Evolutionary conservation across 257 asterid genomes (phyloP).

Genomic region (Nicotiana tomentosiformis): DNA sequence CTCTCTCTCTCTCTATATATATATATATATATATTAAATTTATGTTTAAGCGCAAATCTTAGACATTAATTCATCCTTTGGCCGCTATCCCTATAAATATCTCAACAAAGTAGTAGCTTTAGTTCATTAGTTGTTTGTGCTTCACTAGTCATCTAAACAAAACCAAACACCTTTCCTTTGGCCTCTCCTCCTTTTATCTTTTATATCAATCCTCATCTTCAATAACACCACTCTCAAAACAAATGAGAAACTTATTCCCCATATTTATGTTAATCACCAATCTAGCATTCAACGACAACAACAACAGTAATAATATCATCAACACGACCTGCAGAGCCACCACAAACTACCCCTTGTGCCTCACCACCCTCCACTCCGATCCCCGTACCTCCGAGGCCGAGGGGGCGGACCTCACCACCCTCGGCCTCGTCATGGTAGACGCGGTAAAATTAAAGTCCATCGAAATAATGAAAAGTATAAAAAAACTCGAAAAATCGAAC

Average conservation of each 20-base stretch:
- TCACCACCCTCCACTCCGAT: slow-evolving; percentile 25
- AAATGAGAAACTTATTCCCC: not conserved
- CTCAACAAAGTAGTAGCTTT: not conserved
- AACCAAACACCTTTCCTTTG: not conserved
- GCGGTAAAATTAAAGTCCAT: slow-evolving; percentile 27
- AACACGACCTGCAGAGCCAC: slow-evolving; percentile 27
- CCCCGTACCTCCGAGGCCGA: slow-evolving; percentile 23
- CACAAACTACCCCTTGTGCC: slow-evolving; percentile 38
- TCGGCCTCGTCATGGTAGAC: slow-evolving; percentile 41
- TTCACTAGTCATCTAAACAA: not conserved
- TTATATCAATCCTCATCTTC: not conserved
- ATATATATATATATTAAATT: no score
- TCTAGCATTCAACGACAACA: not conserved
- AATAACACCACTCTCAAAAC: not conserved
- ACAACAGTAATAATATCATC: not conserved
- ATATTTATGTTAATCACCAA: not conserved
- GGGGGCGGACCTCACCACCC: slow-evolving; percentile 26
- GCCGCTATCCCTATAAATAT: not conserved
- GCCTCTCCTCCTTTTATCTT: not conserved
- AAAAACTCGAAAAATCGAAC: slow-evolving; percentile 11
- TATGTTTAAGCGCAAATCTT: no score
- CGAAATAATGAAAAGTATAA: slow-evolving; percentile 9
- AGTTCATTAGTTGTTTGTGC: not conserved
- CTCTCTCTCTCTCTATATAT: no score
- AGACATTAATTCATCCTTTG: not conserved